phyloP scores from a whole-genome alignment of 2,329 filamentous ascomycete genomes.

The Orbilia ellipsospora region DNA sequence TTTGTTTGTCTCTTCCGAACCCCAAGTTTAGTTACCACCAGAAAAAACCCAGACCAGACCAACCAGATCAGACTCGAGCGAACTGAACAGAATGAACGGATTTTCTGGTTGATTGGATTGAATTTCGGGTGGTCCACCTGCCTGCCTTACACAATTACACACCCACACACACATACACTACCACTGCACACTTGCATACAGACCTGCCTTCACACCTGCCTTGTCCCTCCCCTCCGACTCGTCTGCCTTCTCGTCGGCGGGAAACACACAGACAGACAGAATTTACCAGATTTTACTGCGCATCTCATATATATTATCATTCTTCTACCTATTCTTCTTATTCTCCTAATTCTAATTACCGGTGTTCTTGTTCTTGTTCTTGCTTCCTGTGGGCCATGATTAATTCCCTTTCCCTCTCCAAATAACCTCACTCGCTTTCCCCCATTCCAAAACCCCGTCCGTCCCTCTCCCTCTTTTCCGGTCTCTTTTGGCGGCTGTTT shows the following conservation, averaged over 20 bases:
- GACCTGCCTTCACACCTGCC: not conserved
- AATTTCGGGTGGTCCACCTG: slow-evolving; percentile 44
- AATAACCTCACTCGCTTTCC: not conserved
- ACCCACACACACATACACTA: no score
- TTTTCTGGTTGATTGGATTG: no score
- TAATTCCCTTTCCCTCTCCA: not conserved
- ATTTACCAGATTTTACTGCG: not conserved
- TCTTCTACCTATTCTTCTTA: not conserved
- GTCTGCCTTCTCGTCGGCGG: slow-evolving; percentile 13
- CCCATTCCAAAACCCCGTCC: not conserved
- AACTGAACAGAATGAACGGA: not conserved
- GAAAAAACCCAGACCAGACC: no score
- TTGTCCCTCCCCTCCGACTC: not conserved
- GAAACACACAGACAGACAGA: not conserved
- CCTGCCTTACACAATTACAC: slow-evolving; percentile 9
- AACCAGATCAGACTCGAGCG: not conserved
- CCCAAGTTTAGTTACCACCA: not conserved
- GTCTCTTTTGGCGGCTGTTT: no score
- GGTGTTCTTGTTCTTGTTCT: no score
- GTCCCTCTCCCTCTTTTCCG: not conserved
- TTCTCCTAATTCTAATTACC: not conserved
- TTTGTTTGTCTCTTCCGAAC: slow-evolving; percentile 55
- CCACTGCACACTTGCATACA: no score
- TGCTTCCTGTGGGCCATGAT: not conserved
- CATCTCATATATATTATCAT: not conserved